These are phyloP conservation scores for Triticum aestivum DNA, from an alignment of 176 grass and related monocot genomes.

Conservation along the genomic window IWGSC_CS_RefSeq_v2.1 NC_057801.1:734975680-734976179, in stretches of 20 bases:
- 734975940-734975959: background rate
- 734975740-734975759: background rate
- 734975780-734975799: conserved; percentile 1
- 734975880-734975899: background rate
- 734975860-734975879: conserved; percentile 88
- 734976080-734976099: too few species aligned
- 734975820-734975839: conserved; percentile 84
- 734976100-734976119: too few species aligned
- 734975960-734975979: background rate
- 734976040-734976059: background rate
- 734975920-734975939: background rate
- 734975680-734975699: background rate
- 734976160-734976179: background rate
- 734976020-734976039: background rate
- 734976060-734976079: background rate
- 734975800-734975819: conserved; percentile 18
- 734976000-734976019: background rate
- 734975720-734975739: background rate
- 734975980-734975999: too few species aligned
- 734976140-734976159: background rate
- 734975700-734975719: background rate
- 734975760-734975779: background rate
- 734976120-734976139: background rate
- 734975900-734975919: background rate
- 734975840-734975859: conserved; percentile 83